These are phyloP conservation scores for Candida pseudofarinosa DNA, from an alignment of 805 yeast species.

Conservation along the genomic window DNA sequence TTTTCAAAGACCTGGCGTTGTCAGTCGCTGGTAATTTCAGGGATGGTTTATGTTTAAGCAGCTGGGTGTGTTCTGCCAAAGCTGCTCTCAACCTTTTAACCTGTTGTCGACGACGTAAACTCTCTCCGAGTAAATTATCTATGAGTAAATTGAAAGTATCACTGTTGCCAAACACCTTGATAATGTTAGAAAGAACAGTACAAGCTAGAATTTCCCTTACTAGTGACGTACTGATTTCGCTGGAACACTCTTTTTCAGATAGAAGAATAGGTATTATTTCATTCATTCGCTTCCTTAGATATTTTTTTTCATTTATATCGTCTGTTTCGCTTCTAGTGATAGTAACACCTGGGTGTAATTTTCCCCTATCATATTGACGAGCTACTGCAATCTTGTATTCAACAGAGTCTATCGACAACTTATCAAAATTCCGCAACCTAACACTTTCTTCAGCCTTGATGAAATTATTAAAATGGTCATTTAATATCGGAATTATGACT, in stretches of 20 bases:
- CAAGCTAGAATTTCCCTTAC: slow-evolving; percentile 61
- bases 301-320: slow-evolving; percentile 41
- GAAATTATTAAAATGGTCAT: slow-evolving; percentile 58
- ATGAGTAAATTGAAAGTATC: slow-evolving; percentile 73
- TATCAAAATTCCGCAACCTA: slow-evolving; percentile 15
- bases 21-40: background rate
- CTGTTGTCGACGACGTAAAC: slow-evolving; percentile 68
- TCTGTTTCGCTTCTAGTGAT: slow-evolving; percentile 22
- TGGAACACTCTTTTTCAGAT: slow-evolving; percentile 41
- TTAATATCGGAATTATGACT: slow-evolving; percentile 58
- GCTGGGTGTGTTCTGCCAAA: slow-evolving; percentile 56
- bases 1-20: background rate
- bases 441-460: slow-evolving; percentile 39
- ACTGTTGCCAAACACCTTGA: slow-evolving; percentile 59
- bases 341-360: slow-evolving; percentile 56
- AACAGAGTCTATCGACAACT: slow-evolving; percentile 10
- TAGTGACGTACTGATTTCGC: slow-evolving; percentile 47
- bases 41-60: slow-evolving; percentile 1
- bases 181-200: slow-evolving; percentile 44
- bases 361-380: slow-evolving; percentile 44
- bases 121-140: slow-evolving; percentile 54
- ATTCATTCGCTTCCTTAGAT: slow-evolving; percentile 42
- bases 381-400: slow-evolving; percentile 42
- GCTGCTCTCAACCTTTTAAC: slow-evolving; percentile 70
- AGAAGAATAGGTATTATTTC: slow-evolving; percentile 49